Evolutionary conservation across 2,329 filamentous ascomycete genomes (phyloP), one percentile per base, ranked within the genome.

Genomic region (Stagonosporopsis vannaccii): DNA sequence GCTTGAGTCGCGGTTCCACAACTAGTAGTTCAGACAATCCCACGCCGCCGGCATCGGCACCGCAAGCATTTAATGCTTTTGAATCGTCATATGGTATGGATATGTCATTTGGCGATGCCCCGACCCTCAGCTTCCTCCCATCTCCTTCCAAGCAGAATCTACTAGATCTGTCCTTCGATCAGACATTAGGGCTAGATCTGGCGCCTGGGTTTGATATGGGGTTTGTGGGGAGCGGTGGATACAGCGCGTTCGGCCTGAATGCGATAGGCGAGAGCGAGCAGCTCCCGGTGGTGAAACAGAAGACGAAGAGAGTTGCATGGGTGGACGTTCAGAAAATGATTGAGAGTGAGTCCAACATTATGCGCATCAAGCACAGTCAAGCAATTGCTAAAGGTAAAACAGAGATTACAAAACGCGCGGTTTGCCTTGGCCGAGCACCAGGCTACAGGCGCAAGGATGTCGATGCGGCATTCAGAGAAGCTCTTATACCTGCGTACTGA

Each of bases 351-450:
- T 73, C 13, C 8, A 23, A n/a, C 6, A 23, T 17, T 33, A 5
- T n/a, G 8, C 22, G 22, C 17, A 2, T 45, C n/a, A 6, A 13
- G 13, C 4, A 40, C 2, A 3, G 6, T 15, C 9, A 37, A 22
- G 25, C 25, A 15, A 41, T 28, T 48, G 45, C 69, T 79, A 60
- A 75, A n/a, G 26, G 9, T 13, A 5, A 13, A 37, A 26, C 46
- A 78, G 76, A 70, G 28, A 58, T 78, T 8, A 70, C 76, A 51
- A 72, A 70, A 30, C 67, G 72, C 26, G 72, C 63, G 17, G 71
- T 79, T 22, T 81, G 79, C 58, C 69, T 81, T 9, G 79, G 78
- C n/a, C 71, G 78, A 28, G 66, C 75, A 8, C 78, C 79, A 4
- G 79, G 79, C 1, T 81, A 78, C 56, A 72, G 77, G 56, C 70